Conservation (phyloP, 257 asterid genomes). For the Echites panduratus region DNA sequence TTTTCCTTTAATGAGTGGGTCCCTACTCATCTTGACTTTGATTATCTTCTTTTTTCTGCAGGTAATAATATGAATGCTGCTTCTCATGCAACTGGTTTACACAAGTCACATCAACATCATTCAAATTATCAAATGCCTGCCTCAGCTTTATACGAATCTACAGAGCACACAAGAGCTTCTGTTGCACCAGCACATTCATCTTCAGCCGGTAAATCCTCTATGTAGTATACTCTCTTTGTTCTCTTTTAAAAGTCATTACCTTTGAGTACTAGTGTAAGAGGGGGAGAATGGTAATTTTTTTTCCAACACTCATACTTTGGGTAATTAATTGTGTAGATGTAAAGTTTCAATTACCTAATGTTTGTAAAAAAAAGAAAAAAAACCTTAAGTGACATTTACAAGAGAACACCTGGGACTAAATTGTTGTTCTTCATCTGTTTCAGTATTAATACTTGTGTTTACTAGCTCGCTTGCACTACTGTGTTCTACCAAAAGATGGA, state of each 20-base stretch:
- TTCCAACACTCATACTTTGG: too few relatives aligned
- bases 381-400: too few relatives aligned
- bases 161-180: constrained; percentile 39
- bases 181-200: constrained; percentile 28
- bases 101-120: constrained; percentile 45
- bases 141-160: constrained; percentile 59
- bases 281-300: too few relatives aligned
- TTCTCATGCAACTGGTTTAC: constrained; percentile 31
- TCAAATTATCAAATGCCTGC: constrained; percentile 60
- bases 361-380: too few relatives aligned
- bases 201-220: constrained; percentile 48
- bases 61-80: constrained; percentile 33
- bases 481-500: not conserved
- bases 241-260: too few relatives aligned
- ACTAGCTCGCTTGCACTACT: not conserved
- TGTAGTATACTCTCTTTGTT: too few relatives aligned
- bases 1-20: not conserved
- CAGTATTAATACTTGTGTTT: not conserved
- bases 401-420: too few relatives aligned
- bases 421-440: not conserved
- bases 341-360: too few relatives aligned
- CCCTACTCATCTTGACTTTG: not conserved
- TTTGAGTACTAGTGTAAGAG: too few relatives aligned
- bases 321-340: too few relatives aligned
- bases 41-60: constrained; percentile 13